Conservation (phyloP, 306 rosid species). For the Trichosanthes truncata region DNA sequence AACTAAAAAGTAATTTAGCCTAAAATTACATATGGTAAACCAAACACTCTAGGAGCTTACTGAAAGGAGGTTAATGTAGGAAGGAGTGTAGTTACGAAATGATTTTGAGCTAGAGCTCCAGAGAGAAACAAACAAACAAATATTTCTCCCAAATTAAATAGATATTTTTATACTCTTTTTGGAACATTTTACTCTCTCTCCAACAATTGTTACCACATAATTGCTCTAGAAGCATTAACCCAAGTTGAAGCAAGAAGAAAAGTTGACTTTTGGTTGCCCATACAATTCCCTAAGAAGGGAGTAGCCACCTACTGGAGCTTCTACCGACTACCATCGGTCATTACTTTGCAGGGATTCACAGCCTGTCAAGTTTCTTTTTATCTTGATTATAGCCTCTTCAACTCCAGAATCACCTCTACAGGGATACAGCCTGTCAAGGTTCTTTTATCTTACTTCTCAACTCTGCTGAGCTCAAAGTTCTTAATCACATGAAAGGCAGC, state of each 20-base stretch:
- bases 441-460: neutral
- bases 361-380: too few relatives aligned
- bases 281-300: neutral
- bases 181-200: neutral
- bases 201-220: neutral
- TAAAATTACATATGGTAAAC: neutral
- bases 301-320: neutral
- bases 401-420: too few relatives aligned
- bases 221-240: neutral
- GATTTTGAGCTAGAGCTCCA: neutral
- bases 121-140: neutral
- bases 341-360: neutral
- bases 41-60: neutral
- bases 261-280: neutral
- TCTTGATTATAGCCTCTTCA: too few relatives aligned
- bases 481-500: neutral
- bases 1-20: neutral
- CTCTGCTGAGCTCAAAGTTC: neutral
- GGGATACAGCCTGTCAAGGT: neutral
- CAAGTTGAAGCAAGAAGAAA: neutral
- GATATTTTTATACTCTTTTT: neutral
- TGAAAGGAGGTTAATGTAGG: neutral
- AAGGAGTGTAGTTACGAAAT: neutral
- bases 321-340: neutral
- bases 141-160: neutral